Evolutionary conservation across 331 rosid genomes (phyloP).

Genomic region (Malus hybrid): DNA sequence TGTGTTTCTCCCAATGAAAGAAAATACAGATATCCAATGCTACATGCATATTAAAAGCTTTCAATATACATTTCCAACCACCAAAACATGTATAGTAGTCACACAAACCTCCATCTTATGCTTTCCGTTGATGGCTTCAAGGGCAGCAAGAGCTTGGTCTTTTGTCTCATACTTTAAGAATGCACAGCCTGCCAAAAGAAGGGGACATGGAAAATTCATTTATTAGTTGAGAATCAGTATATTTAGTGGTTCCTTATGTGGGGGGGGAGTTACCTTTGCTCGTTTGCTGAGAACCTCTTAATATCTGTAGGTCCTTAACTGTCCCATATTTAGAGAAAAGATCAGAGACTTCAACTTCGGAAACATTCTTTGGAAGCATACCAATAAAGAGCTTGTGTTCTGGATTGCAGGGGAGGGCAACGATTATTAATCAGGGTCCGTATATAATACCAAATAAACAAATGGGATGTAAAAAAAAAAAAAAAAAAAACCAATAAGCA

Average conservation of each 20-base stretch:
- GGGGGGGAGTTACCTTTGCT: slow-evolving; percentile 56
- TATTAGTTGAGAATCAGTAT: not conserved
- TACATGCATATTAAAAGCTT: not conserved
- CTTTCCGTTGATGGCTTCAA: slow-evolving; percentile 88
- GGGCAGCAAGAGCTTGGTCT: slow-evolving; percentile 91
- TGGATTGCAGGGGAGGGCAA: slow-evolving; percentile 26
- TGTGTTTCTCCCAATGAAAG: not conserved
- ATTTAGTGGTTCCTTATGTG: not conserved
- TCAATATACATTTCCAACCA: slow-evolving; percentile 1
- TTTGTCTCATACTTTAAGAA: slow-evolving; percentile 95
- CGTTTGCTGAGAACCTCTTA: slow-evolving; percentile 93
- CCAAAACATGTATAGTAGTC: not conserved
- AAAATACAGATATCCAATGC: not conserved
- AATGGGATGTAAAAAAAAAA: not conserved
- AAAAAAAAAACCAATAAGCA: slow-evolving; percentile 3
- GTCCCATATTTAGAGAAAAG: slow-evolving; percentile 74
- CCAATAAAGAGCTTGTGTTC: slow-evolving; percentile 97
- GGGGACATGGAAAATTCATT: not conserved
- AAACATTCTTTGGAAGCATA: slow-evolving; percentile 96
- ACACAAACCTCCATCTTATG: slow-evolving; percentile 88
- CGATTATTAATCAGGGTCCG: slow-evolving; percentile 17
- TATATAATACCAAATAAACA: not conserved
- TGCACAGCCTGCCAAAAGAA: slow-evolving; percentile 70
- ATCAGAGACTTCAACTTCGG: slow-evolving; percentile 67
- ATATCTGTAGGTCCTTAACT: slow-evolving; percentile 82